These are phyloP conservation scores for Yamadazyma aaseri DNA, from an alignment of 1,139 yeast species.

Conservation along the genomic window DNA sequence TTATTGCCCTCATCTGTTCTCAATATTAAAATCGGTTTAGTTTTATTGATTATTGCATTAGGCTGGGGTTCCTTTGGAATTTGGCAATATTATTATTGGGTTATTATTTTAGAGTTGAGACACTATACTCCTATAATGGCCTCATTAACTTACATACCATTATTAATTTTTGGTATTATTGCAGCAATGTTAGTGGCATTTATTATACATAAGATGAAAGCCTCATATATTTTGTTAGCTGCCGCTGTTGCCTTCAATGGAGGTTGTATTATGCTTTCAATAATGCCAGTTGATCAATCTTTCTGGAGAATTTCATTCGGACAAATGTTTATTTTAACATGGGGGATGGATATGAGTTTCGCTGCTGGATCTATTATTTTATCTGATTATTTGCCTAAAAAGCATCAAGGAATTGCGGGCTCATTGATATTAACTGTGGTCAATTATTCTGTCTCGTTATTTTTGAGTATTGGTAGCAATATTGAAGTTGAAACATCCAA, in stretches of 20 bases:
- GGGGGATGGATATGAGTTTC: slow-evolving; percentile 62
- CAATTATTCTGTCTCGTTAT: slow-evolving; percentile 53
- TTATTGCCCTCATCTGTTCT: slow-evolving; percentile 46
- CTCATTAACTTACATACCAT: slow-evolving; percentile 45
- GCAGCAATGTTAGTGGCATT: slow-evolving; percentile 47
- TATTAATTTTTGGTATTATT: slow-evolving; percentile 43
- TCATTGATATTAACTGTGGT: slow-evolving; percentile 54
- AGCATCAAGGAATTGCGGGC: slow-evolving; percentile 62
- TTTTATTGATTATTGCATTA: slow-evolving; percentile 32
- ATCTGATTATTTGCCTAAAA: slow-evolving; percentile 48
- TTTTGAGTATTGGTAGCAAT: slow-evolving; percentile 51
- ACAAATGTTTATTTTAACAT: slow-evolving; percentile 47
- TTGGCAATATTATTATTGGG: slow-evolving; percentile 47
- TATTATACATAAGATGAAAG: slow-evolving; percentile 39
- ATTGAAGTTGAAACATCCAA: slow-evolving; percentile 40
- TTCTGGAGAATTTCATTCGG: slow-evolving; percentile 48
- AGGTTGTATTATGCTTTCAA: slow-evolving; percentile 48
- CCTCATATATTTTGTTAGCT: slow-evolving; percentile 43
- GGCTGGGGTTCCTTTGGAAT: slow-evolving; percentile 65
- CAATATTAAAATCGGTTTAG: slow-evolving; percentile 35
- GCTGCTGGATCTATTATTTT: slow-evolving; percentile 56
- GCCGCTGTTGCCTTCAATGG: slow-evolving; percentile 46
- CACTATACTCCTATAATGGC: slow-evolving; percentile 43
- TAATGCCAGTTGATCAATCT: slow-evolving; percentile 49
- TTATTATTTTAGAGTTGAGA: slow-evolving; percentile 42